Percentiles rank a stretch among this genome's conserved stretches.
These are phyloP conservation scores for Rubia yunnanensis DNA, from an alignment of 257 asterid species.

Conservation along the genomic window DNA sequence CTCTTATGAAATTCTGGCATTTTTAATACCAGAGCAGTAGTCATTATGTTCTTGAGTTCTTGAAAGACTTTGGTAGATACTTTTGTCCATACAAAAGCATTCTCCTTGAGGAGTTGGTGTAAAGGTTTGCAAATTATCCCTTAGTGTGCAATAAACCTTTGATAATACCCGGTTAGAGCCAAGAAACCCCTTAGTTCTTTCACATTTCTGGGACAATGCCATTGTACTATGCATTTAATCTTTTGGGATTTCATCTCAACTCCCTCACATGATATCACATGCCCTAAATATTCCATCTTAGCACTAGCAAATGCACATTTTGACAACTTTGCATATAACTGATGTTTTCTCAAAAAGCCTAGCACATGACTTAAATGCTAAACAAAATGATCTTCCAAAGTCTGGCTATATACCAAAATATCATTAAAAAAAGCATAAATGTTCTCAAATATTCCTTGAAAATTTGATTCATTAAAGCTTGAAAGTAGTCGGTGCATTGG, in stretches of 20 bases:
- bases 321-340: not conserved
- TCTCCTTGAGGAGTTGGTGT: not conserved
- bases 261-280: not conserved
- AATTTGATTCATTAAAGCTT: not conserved
- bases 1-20: not conserved
- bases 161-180: not conserved
- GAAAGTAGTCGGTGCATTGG: not conserved
- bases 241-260: not conserved
- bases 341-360: not conserved
- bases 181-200: not conserved
- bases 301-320: not conserved
- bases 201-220: not conserved
- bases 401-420: not conserved
- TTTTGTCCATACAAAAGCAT: not conserved
- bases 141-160: not conserved
- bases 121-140: not conserved
- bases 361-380: not conserved
- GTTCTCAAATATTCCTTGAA: not conserved
- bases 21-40: not conserved
- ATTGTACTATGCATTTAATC: fast-evolving
- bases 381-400: not conserved
- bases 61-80: not conserved
- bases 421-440: not conserved
- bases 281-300: not conserved
- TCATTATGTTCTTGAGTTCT: not conserved